A percentile compares a stretch with the other conserved stretches of the same genome.
Conservation (phyloP, 495 filamentous ascomycete species). For the Xylaria palmicola region DNA sequence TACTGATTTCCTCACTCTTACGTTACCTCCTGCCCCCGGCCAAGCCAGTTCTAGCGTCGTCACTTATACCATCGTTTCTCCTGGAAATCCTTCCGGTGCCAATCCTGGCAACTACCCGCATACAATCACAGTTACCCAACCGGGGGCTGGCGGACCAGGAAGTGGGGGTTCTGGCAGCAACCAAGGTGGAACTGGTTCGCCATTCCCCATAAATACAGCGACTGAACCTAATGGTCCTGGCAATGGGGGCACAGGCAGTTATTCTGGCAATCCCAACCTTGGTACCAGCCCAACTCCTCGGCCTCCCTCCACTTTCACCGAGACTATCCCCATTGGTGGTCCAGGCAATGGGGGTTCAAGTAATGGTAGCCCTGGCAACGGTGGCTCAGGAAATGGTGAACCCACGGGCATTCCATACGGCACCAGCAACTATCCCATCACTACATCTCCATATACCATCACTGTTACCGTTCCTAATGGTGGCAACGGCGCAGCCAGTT, state of each 20-base stretch:
- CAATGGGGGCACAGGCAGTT: constrained; percentile 9
- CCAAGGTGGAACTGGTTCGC: background rate
- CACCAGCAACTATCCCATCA: constrained; percentile 2
- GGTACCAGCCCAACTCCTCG: background rate
- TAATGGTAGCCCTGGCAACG: constrained; percentile 2
- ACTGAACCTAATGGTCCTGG: constrained; percentile 5
- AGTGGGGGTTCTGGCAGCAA: background rate
- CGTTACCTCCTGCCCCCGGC: constrained; percentile 25
- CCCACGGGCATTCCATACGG: background rate
- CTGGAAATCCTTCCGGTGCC: constrained; percentile 1
- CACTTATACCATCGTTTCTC: constrained; percentile 31
- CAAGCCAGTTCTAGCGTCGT: constrained; percentile 15
- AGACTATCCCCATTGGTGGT: background rate
- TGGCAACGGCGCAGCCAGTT: background rate
- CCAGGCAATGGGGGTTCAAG: background rate
- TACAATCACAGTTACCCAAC: constrained; percentile 9
- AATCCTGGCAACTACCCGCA: background rate
- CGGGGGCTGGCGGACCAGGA: constrained; percentile 9
- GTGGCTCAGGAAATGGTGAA: background rate
- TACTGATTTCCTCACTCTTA: constrained; percentile 28
- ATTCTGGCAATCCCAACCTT: background rate
- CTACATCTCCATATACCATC: constrained; percentile 4
- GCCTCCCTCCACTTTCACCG: constrained; percentile 4
- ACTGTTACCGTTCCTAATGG: constrained; percentile 7
- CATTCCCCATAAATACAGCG: background rate